Conservation (phyloP, 1,284 basidiomycete species). For the Cerioporus squamosus region DNA sequence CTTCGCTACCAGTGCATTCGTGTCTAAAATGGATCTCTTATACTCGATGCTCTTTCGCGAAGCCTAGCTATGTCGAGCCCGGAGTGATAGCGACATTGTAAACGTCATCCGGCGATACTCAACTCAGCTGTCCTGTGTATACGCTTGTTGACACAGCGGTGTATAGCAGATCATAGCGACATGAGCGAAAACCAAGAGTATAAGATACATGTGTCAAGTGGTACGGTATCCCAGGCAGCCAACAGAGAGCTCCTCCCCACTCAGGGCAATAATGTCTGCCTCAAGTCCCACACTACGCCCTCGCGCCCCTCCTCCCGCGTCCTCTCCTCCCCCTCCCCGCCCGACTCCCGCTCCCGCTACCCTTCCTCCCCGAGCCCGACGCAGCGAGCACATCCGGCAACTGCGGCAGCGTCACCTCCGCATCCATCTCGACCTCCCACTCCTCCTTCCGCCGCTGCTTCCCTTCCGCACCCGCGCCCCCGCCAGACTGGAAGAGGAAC, state of each 20-base stretch:
- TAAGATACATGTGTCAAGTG: neutral
- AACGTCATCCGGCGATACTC: too few relatives aligned
- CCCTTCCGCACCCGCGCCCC: constrained; percentile 14
- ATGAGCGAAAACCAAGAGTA: neutral
- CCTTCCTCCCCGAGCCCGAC: neutral
- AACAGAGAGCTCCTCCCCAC: neutral
- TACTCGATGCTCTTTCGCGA: too few relatives aligned
- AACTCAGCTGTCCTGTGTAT: too few relatives aligned
- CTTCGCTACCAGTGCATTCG: too few relatives aligned
- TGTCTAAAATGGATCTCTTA: too few relatives aligned
- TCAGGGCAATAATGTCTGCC: too few relatives aligned
- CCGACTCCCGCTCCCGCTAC: neutral
- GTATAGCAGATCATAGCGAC: neutral
- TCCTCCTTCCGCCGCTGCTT: constrained; percentile 5
- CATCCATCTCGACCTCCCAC: constrained; percentile 22
- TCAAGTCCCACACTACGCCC: neutral
- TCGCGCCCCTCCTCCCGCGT: neutral
- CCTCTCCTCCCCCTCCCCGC: constrained; percentile 11
- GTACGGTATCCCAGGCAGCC: neutral
- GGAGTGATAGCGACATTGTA: too few relatives aligned
- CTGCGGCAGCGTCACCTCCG: constrained; percentile 23
- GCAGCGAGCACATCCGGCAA: constrained; percentile 9
- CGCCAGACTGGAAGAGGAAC: constrained; percentile 37
- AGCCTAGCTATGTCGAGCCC: too few relatives aligned
- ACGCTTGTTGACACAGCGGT: too few relatives aligned